Percentiles rank a stretch among this genome's conserved stretches.
Conservation (phyloP, 2,329 filamentous ascomycete genomes). For the Arthrinium puccinioides region DNA sequence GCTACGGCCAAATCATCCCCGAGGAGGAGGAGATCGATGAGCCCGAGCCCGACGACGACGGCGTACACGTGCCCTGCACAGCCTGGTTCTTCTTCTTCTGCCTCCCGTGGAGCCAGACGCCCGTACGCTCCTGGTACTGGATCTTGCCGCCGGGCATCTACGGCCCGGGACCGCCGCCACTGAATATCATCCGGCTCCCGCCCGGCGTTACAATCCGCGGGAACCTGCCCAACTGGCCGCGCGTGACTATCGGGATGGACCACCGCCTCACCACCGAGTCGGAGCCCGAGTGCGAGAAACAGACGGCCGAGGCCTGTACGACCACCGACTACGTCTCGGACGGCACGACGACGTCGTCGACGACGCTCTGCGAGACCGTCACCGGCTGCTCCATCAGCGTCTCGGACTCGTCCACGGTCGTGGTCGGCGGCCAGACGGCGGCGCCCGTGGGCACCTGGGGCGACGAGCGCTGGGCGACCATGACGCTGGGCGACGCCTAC, state of each 20-base stretch:
- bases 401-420: conserved; percentile 5
- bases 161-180: conserved; percentile 7
- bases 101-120: conserved; percentile 8
- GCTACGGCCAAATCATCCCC: conserved; percentile 1
- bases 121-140: conserved; percentile 5
- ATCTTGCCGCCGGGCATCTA: conserved; percentile 11
- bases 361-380: conserved; percentile 8
- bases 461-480: conserved; percentile 2
- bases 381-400: conserved; percentile 9
- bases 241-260: conserved; percentile 9
- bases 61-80: conserved; percentile 8
- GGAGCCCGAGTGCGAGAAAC: conserved; percentile 7
- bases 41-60: conserved; percentile 8
- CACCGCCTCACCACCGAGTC: conserved; percentile 1
- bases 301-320: conserved; percentile 7
- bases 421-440: conserved; percentile 6
- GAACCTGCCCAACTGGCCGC: conserved; percentile 11
- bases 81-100: conserved; percentile 14
- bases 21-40: conserved; percentile 3
- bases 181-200: neutral
- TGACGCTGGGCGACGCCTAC: neutral
- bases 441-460: conserved; percentile 6
- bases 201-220: conserved; percentile 8
- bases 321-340: neutral
- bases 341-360: neutral